Evolutionary conservation across 2,329 filamentous ascomycete genomes (phyloP).

Genomic region (Alternaria tenuissima): DNA sequence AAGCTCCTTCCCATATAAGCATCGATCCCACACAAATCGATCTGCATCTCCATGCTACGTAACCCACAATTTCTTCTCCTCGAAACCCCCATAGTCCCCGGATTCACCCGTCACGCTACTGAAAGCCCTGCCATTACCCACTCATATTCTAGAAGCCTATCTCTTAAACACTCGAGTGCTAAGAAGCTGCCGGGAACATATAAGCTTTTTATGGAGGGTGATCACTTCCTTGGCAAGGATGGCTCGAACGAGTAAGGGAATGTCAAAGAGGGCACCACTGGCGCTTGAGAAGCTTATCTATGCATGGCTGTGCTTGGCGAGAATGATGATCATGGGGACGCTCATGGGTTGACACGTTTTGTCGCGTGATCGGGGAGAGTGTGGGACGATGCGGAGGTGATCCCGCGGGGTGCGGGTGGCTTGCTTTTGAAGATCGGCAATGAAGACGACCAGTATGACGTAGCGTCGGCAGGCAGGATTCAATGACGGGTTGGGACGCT

Average conservation of each 20-base stretch:
- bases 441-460: background rate
- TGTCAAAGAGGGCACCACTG: conserved; percentile 10
- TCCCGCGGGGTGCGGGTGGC: background rate
- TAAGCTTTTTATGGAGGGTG: background rate
- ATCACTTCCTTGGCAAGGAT: conserved; percentile 2
- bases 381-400: background rate
- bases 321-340: background rate
- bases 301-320: conserved; percentile 3
- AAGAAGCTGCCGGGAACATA: background rate
- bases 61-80: background rate
- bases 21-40: background rate
- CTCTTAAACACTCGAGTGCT: conserved; percentile 3
- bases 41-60: background rate
- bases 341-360: background rate
- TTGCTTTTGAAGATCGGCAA: background rate
- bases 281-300: conserved; percentile 15
- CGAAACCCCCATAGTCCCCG: background rate
- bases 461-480: background rate
- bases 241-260: background rate
- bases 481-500: background rate
- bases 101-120: conserved; percentile 1
- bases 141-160: conserved; percentile 1
- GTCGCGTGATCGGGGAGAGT: background rate
- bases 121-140: background rate
- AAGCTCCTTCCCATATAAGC: background rate